Percentiles rank a stretch among this genome's conserved stretches.
Conservation (phyloP, 176 grass and related monocot species). For the Secale cereale region DNA sequence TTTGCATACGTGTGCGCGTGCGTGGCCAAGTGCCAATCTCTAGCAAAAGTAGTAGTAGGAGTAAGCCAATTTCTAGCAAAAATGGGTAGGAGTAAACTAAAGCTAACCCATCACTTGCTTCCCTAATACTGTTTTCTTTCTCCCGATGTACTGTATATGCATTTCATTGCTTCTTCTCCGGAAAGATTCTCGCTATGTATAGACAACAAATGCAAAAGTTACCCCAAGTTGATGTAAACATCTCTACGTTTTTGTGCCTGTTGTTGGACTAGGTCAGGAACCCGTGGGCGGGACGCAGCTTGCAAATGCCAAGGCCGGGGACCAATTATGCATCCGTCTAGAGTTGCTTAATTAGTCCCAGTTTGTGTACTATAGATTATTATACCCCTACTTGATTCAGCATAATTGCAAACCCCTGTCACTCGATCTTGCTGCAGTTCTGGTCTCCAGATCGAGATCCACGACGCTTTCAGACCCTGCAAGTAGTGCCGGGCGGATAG, state of each 20-base stretch:
- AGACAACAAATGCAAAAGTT: neutral
- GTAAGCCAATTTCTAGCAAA: neutral
- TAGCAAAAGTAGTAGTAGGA: neutral
- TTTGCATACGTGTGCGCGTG: neutral
- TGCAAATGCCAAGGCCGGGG: neutral
- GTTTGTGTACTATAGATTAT: neutral
- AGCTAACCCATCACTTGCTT: neutral
- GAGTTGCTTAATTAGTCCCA: neutral
- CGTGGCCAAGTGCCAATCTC: neutral
- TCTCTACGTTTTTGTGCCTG: neutral
- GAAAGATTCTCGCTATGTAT: neutral
- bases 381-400: neutral
- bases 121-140: neutral
- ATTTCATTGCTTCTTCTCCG: neutral
- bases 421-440: neutral
- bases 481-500: too few species aligned
- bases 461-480: neutral
- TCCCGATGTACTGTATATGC: neutral
- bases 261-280: neutral
- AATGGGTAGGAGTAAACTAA: neutral
- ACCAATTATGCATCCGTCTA: neutral
- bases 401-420: neutral
- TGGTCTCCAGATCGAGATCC: neutral
- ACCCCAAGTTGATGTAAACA: neutral
- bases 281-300: constrained; percentile 27